Evolutionary conservation across 1,284 basidiomycete species (phyloP), one percentile per base, ranked within the genome.

Genomic region (Ganoderma meredithae): DNA sequence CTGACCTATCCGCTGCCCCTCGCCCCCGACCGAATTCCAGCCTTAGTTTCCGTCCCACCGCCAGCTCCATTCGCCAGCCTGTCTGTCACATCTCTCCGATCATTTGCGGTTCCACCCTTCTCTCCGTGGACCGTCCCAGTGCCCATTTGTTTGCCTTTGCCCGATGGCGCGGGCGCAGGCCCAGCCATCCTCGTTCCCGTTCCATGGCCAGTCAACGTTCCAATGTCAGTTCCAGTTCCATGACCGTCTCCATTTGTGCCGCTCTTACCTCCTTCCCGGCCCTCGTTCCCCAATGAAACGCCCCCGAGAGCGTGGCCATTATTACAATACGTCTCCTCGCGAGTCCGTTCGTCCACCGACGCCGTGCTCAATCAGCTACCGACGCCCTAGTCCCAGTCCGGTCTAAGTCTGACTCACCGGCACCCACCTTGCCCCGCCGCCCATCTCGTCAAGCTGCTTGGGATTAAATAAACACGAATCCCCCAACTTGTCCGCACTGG

Each of bases 41-140:
- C 55, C 55, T 58, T 58, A 19, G 19, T 58, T 39, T 58, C 60
- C 44, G 60, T 44, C 60, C 44, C 36, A n/a, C 40, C 62, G 15
- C 31, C 41, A 61, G 55, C 36, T 33, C 47, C 56, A 22, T 27
- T 63, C 27, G 52, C 19, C 22, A 47, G 55, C 56, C 44, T 55
- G 39, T 56, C 65, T 65, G 64, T 72, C 68, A 68, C 68, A 68
- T 64, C 64, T 71, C 70, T 70, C 71, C 71, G 61, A 71, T 73
- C 72, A 70, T 58, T 58, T 19, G n/a, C 31, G 31, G n/a, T 60
- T 65, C 62, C 63, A 56, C 44, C 65, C 64, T 60, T 68, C 67
- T 62, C 64, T 62, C 63, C 60, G 60, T 47, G 44, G 44, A 47
- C 44, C 44, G 44, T 47, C 44, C 15, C 43, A 47, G 44, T 47